Evolutionary conservation across 2,329 filamentous ascomycete genomes (phyloP), one percentile per base, ranked within the genome.

Genomic region (Stachybotrys elegans): DNA sequence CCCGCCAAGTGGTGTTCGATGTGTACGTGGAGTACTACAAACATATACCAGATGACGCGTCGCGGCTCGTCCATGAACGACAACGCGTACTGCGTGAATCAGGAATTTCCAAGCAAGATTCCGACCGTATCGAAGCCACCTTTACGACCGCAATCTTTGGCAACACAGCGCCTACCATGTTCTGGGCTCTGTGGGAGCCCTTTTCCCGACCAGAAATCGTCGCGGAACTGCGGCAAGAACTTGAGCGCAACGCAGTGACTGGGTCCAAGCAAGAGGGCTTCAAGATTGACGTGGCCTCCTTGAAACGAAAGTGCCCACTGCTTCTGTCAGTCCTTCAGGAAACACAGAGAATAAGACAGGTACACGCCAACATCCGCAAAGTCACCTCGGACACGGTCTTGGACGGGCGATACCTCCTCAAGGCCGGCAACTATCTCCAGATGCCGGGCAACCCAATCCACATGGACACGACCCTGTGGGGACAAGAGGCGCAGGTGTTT

Each of bases 141-240:
- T 43, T 51, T 38, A 31, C 42, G 6, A 43, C 71, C 6, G 70
- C 57, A 0, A 47, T 69, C 17, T 53, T 70, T 1, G 58, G 61
- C 34, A 76, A 76, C 49, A 68, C 69, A 0, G 55, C 63, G 5
- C 67, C 68, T 0, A 61, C 68, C 1, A 52, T 56, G 1, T 76
- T 73, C 55, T 76, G 73, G 72, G 44, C 66, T 2, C 27, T 75
- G 0, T 66, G 60, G 47, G 63, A 72, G 32, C 52, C 76, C 8
- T 71, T 61, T 52, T 66, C 66, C 6, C 59, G 66, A 2, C 62
- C 67, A 0, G 50, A 52, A 1, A 50, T 74, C 0, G 58, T 73
- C 2, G 43, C 49, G 0, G 61, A 65, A n/a, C 52, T 75, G 5
- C 61, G 69, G 0, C 43, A 61, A 0, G 72, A 75, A 46, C 51